Evolutionary conservation across 805 yeast genomes (phyloP), one percentile per base, ranked within the genome.

Genomic region (Suhomyces prunicola): DNA sequence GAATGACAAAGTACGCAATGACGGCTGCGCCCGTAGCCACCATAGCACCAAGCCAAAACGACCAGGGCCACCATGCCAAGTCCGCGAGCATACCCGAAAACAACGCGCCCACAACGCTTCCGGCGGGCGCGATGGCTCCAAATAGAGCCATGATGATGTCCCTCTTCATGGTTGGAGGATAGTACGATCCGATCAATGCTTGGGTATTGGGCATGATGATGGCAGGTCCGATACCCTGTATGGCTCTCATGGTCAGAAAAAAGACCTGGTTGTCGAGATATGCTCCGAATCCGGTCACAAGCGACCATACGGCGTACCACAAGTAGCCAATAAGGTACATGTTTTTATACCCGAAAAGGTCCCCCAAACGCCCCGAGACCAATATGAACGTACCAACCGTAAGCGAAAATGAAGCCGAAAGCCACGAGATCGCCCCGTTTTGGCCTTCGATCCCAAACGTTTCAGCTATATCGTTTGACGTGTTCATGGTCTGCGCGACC

Each of bases 381-480:
- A 71, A 56, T 46, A 71, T 71, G 49, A 71, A 71, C 2, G 75
- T 70, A 13, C 76, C 76, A 15, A 69, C 73, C 1, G 72, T 69
- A 44, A 71, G 57, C 3, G 74, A 66, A 44, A 61, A 70, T 1
- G 72, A 58, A 1, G 74, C 72, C 0, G 72, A 55, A 50, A 71
- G 71, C 75, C 76, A 71, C 6, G 73, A 62, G 8, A 65, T 58
- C 48, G 69, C 70, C 3, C 76, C 73, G 0, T 67, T 60, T 12
- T 47, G 27, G 46, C 57, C 62, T 19, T 47, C 58, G 4, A 70
- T 71, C 1, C 57, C 58, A 47, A 70, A 70, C 9, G 62, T 59
- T 9, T 50, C 46, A 10, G 62, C 68, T 4, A 71, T 61, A 5
- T 53, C 47, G 4, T 52, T 44, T 2, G 59, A 50, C 3, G 65